A percentile compares a stretch with the other conserved stretches of the same genome.
Conservation (phyloP, 768 basidiomycete species). For the Boletus barrowsii region DNA sequence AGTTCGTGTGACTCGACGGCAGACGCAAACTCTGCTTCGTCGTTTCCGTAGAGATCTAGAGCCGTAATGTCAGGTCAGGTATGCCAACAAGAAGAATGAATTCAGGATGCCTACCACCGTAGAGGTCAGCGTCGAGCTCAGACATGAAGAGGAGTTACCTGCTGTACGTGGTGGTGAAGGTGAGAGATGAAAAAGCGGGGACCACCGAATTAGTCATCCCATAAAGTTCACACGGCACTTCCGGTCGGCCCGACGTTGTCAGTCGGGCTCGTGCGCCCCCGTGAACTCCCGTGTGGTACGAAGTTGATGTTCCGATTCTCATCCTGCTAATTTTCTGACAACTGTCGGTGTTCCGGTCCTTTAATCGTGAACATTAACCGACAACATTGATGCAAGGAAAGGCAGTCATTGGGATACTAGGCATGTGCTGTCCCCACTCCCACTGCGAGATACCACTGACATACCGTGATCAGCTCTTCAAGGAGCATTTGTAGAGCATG, state of each 20-base stretch:
- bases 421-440: constrained; percentile 28
- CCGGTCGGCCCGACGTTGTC: constrained; percentile 16
- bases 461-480: constrained; percentile 65
- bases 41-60: constrained; percentile 65
- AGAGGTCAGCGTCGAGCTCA: constrained; percentile 86
- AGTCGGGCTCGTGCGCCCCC: background rate
- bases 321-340: background rate
- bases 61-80: background rate
- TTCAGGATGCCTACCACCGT: constrained; percentile 59
- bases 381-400: constrained; percentile 11
- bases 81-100: accelerated
- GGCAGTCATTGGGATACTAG: constrained; percentile 50
- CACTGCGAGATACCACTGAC: background rate
- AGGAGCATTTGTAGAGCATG: constrained; percentile 90
- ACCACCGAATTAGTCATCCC: constrained; percentile 27
- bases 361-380: background rate
- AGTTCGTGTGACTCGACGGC: constrained; percentile 39
- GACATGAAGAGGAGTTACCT: constrained; percentile 44
- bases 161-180: constrained; percentile 34
- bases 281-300: background rate
- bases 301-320: background rate
- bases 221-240: constrained; percentile 21
- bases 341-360: background rate
- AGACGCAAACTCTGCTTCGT: constrained; percentile 58
- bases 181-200: constrained; percentile 28